Evolutionary conservation across 2,329 filamentous ascomycete species (phyloP).

Genomic region (Neofusicoccum parvum): DNA sequence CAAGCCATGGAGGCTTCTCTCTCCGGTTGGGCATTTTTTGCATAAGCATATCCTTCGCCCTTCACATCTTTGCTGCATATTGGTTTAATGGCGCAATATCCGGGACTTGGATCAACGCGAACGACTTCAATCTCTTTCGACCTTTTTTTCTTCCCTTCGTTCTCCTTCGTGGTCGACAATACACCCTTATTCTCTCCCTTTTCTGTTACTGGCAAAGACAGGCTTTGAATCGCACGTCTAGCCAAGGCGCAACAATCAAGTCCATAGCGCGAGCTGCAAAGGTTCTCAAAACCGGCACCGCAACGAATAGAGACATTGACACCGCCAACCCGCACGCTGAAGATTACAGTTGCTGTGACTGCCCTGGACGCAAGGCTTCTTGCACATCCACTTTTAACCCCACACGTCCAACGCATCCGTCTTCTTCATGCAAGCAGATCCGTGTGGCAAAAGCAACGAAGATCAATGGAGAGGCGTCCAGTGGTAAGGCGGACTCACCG

Average conservation of each 20-base stretch:
- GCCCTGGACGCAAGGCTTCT: not conserved
- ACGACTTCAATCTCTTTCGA: not conserved
- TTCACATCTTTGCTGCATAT: slow-evolving; percentile 14
- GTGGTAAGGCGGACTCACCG: not conserved
- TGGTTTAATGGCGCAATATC: slow-evolving; percentile 16
- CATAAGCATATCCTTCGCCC: not conserved
- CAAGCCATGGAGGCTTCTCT: not conserved
- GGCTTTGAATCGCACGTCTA: slow-evolving; percentile 1
- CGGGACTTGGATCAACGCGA: not conserved
- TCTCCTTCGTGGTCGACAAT: not conserved
- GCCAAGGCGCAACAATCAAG: not conserved
- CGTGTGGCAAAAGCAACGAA: not conserved
- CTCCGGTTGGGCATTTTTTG: not conserved
- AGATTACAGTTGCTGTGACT: slow-evolving; percentile 5
- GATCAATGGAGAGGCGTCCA: not conserved
- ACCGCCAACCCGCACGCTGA: not conserved
- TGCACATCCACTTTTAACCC: not conserved
- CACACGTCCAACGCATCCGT: not conserved
- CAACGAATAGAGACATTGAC: slow-evolving; percentile 11
- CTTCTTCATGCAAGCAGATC: not conserved
- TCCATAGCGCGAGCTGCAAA: not conserved
- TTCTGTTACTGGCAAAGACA: not conserved
- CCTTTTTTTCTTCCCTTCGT: not conserved
- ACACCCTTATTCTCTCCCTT: not conserved
- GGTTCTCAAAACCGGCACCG: not conserved